Conservation (phyloP, 352 stramenopile genomes). For the Phytopythium sindhum region DNA sequence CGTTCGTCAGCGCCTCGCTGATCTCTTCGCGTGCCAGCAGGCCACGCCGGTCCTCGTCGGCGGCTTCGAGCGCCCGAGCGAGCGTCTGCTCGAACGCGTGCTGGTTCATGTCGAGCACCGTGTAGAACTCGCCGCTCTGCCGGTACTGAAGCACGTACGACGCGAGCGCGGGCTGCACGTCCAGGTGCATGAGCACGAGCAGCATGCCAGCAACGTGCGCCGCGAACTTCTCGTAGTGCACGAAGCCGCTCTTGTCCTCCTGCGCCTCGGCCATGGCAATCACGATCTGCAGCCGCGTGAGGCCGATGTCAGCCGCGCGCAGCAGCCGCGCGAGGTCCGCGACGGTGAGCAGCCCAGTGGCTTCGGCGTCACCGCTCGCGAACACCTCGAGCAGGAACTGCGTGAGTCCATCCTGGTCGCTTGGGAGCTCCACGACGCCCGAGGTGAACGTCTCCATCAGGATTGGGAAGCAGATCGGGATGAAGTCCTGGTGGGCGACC, state of each 20-base stretch:
- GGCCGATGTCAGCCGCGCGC: slow-evolving; percentile 55
- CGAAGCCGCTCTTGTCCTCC: slow-evolving; percentile 72
- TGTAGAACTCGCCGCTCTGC: slow-evolving; percentile 76
- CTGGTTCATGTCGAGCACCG: slow-evolving; percentile 72
- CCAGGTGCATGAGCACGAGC: slow-evolving; percentile 58
- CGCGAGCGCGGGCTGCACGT: slow-evolving; percentile 59
- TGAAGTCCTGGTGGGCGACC: slow-evolving; percentile 51
- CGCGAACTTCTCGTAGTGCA: slow-evolving; percentile 74
- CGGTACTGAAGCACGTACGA: slow-evolving; percentile 61
- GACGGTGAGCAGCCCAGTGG: slow-evolving; percentile 56
- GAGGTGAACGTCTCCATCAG: slow-evolving; percentile 50
- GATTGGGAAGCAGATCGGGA: slow-evolving; percentile 59
- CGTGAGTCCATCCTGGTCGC: slow-evolving; percentile 59
- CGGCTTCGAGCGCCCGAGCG: slow-evolving; percentile 51
- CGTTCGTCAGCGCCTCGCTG: slow-evolving; percentile 47
- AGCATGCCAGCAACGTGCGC: slow-evolving; percentile 66
- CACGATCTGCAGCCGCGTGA: slow-evolving; percentile 77
- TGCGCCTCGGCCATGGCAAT: slow-evolving; percentile 63
- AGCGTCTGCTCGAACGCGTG: slow-evolving; percentile 78
- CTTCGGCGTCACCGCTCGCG: slow-evolving; percentile 58
- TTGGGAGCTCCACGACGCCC: slow-evolving; percentile 58
- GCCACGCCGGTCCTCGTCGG: slow-evolving; percentile 59
- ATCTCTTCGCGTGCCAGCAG: slow-evolving; percentile 57
- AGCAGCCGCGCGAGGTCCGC: slow-evolving; percentile 58
- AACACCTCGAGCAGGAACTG: slow-evolving; percentile 78